A percentile compares a stretch with the other conserved stretches of the same genome.
These are phyloP conservation scores for Cadophora gregata DNA, from an alignment of 2,329 filamentous ascomycete genomes.

Conservation along the genomic window DNA sequence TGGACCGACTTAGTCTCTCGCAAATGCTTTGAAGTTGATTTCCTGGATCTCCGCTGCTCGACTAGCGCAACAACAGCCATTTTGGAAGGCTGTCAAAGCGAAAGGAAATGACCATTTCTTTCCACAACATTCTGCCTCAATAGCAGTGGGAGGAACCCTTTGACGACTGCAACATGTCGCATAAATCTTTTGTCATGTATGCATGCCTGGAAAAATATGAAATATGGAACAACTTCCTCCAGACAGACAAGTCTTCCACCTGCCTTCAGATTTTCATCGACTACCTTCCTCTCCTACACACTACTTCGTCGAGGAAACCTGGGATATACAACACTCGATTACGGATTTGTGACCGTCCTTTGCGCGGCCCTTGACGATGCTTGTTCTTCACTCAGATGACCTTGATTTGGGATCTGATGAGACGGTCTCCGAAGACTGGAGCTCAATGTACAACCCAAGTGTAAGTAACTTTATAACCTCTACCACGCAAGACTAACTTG, in stretches of 20 bases:
- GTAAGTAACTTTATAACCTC: not conserved
- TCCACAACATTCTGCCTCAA: not conserved
- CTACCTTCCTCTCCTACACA: not conserved
- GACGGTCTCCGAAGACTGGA: slow-evolving; percentile 15
- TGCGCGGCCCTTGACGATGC: not conserved
- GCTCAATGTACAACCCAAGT: not conserved
- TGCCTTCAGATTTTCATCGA: not conserved
- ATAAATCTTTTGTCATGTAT: not conserved
- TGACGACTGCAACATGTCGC: not conserved
- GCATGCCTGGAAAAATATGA: not conserved
- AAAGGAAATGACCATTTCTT: not conserved
- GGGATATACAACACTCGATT: not conserved
- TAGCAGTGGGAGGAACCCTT: not conserved
- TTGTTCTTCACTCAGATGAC: not conserved
- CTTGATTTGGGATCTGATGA: slow-evolving; percentile 17
- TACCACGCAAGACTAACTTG: not conserved
- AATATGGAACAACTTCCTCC: too few species aligned
- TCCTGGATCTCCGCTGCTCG: not conserved
- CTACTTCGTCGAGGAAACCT: not conserved
- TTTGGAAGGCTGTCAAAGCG: not conserved
- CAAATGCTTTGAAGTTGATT: not conserved
- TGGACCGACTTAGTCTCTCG: not conserved
- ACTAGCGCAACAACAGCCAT: not conserved
- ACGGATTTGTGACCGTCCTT: not conserved
- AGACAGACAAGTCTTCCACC: not conserved